A percentile compares a stretch with the other conserved stretches of the same genome.
Evolutionary conservation across 352 stramenopile genomes (phyloP).

Genomic region (Globisporangium irregulare): DNA sequence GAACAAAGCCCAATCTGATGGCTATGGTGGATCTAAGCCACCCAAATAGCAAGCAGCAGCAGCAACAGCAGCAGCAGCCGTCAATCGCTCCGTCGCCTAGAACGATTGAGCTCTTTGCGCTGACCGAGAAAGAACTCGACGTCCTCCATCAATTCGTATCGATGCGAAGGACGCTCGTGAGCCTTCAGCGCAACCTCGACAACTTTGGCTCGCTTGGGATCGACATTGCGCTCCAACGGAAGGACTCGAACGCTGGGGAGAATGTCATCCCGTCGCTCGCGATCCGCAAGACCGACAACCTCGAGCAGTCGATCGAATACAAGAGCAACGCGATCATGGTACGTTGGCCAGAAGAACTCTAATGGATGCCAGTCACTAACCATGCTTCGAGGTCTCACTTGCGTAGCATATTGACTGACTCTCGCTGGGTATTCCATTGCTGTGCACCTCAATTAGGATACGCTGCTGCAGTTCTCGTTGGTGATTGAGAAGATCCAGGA

Average conservation of each 20-base stretch:
- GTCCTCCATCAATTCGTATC: slow-evolving; percentile 43
- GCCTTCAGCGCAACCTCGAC: slow-evolving; percentile 48
- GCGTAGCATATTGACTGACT: background rate
- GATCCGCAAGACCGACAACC: slow-evolving; percentile 24
- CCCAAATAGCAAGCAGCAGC: background rate
- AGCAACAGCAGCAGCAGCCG: background rate
- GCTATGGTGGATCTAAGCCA: background rate
- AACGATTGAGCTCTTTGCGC: slow-evolving; percentile 26
- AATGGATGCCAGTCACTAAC: background rate
- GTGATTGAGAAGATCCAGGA: slow-evolving; percentile 56
- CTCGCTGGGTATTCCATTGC: background rate
- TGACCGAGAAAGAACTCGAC: slow-evolving; percentile 44
- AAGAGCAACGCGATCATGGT: slow-evolving; percentile 60
- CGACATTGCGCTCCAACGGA: slow-evolving; percentile 26
- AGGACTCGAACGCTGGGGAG: slow-evolving; percentile 16
- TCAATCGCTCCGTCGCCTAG: background rate
- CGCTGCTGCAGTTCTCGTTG: slow-evolving; percentile 54
- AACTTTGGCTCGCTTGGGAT: slow-evolving; percentile 32
- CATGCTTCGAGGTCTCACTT: background rate
- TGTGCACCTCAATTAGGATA: slow-evolving; percentile 31
- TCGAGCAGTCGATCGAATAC: slow-evolving; percentile 50
- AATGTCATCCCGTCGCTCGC: background rate
- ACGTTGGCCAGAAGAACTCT: background rate
- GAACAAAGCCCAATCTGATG: slow-evolving; percentile 32
- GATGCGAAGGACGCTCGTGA: slow-evolving; percentile 48